Evolutionary conservation across 2,329 filamentous ascomycete genomes (phyloP).

Genomic region (Botrytis tulipae): DNA sequence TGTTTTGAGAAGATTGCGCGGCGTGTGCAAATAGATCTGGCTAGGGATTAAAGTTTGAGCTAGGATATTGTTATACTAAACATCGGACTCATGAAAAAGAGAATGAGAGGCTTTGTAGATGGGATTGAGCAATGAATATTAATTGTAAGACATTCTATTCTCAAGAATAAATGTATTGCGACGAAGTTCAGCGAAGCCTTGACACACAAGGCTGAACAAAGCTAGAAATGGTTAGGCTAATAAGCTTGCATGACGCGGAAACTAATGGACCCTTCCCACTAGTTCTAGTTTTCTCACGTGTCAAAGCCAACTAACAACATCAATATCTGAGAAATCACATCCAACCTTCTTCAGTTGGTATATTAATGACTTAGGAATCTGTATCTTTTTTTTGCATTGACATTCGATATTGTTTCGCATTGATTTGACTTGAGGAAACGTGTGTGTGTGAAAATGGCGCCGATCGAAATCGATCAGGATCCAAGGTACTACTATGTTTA

Average conservation of each 20-base stretch:
- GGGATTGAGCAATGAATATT: neutral
- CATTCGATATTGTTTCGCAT: neutral
- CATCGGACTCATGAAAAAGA: neutral
- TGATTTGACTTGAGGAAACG: neutral
- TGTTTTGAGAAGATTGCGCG: neutral
- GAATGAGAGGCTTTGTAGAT: neutral
- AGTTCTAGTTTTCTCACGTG: slow-evolving; percentile 5
- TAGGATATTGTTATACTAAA: neutral
- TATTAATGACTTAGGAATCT: neutral
- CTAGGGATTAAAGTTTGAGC: neutral
- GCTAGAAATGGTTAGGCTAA: neutral
- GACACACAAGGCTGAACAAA: slow-evolving; percentile 16
- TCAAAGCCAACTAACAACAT: neutral
- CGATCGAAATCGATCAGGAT: slow-evolving; percentile 16
- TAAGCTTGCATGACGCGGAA: slow-evolving; percentile 4
- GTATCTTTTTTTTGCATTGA: neutral
- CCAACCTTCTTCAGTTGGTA: neutral
- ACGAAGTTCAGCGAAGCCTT: slow-evolving; percentile 1
- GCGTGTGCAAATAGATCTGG: neutral
- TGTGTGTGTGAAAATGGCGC: slow-evolving; percentile 15
- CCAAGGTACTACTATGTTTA: slow-evolving; percentile 20
- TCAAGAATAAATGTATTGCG: neutral
- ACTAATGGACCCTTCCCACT: slow-evolving; percentile 9
- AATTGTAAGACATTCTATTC: neutral
- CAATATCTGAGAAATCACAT: neutral